These are phyloP conservation scores for Boletus pseudo-olivaceus DNA, from an alignment of 768 basidiomycete genomes.

Conservation along the genomic window DNA sequence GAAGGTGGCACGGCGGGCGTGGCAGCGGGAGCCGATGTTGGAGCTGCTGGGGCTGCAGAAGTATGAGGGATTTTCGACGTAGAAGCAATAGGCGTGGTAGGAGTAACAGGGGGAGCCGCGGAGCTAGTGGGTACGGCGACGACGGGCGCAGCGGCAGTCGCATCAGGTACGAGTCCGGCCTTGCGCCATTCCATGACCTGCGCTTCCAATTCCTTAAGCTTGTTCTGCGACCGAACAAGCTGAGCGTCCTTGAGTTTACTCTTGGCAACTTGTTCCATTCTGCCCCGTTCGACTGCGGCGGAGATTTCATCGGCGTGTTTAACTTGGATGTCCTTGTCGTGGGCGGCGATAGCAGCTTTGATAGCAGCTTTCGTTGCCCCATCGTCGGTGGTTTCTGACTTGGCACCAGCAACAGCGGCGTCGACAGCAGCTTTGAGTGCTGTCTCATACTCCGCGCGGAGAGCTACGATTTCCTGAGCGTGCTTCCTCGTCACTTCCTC, in stretches of 20 bases:
- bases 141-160: slow-evolving; percentile 26
- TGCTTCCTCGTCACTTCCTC: slow-evolving; percentile 52
- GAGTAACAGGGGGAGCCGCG: slow-evolving; percentile 20
- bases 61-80: slow-evolving; percentile 11
- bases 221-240: slow-evolving; percentile 55
- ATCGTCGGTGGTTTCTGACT: slow-evolving; percentile 33
- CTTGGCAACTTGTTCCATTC: slow-evolving; percentile 60
- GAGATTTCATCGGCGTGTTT: slow-evolving; percentile 55
- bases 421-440: slow-evolving; percentile 54
- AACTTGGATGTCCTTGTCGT: slow-evolving; percentile 44
- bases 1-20: slow-evolving; percentile 21
- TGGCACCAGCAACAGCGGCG: slow-evolving; percentile 40
- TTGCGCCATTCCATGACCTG: slow-evolving; percentile 57
- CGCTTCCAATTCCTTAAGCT: slow-evolving; percentile 66
- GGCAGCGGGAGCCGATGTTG: slow-evolving; percentile 10
- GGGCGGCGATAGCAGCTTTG: slow-evolving; percentile 45
- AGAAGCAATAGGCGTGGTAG: slow-evolving; percentile 29
- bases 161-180: slow-evolving; percentile 44
- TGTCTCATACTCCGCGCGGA: slow-evolving; percentile 54
- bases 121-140: slow-evolving; percentile 10
- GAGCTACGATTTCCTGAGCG: slow-evolving; percentile 52
- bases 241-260: slow-evolving; percentile 69
- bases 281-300: slow-evolving; percentile 64
- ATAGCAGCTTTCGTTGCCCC: slow-evolving; percentile 44
- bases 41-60: slow-evolving; percentile 19